A percentile compares a stretch with the other conserved stretches of the same genome.
Conservation (phyloP, 108 stramenopile species). For the Skeletonema menzelii region DNA sequence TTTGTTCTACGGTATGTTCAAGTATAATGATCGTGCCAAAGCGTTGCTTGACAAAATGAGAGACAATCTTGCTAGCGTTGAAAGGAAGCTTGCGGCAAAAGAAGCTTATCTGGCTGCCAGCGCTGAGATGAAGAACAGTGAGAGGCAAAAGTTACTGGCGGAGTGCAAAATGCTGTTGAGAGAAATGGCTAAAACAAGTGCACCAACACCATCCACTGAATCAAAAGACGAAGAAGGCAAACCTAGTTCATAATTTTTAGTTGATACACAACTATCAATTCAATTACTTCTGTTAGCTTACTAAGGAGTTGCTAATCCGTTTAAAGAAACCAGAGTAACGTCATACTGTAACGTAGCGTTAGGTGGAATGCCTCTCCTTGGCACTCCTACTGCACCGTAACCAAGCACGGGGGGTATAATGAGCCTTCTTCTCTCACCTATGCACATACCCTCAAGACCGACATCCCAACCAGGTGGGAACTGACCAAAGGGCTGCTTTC, state of each 20-base stretch:
- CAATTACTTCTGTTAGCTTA: slow-evolving; percentile 25
- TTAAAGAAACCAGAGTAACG: slow-evolving; percentile 77
- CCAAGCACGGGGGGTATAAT: slow-evolving; percentile 82
- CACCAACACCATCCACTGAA: neutral
- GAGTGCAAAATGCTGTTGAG: slow-evolving; percentile 86
- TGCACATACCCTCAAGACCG: slow-evolving; percentile 63
- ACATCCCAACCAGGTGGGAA: slow-evolving; percentile 86
- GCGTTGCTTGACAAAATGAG: slow-evolving; percentile 72
- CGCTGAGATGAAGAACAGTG: slow-evolving; percentile 86
- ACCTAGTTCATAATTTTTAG: neutral
- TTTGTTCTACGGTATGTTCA: slow-evolving; percentile 95
- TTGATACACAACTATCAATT: neutral
- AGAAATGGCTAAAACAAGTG: slow-evolving; percentile 62
- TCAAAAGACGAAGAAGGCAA: neutral
- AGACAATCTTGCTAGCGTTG: slow-evolving; percentile 90
- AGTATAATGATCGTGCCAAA: slow-evolving; percentile 85
- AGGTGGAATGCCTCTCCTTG: slow-evolving; percentile 79
- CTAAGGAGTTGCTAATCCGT: slow-evolving; percentile 83
- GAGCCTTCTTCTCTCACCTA: slow-evolving; percentile 78
- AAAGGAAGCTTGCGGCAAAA: slow-evolving; percentile 92
- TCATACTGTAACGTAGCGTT: slow-evolving; percentile 85
- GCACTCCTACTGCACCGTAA: slow-evolving; percentile 73
- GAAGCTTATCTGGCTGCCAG: slow-evolving; percentile 93
- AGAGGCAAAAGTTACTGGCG: slow-evolving; percentile 86
- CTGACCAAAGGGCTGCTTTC: slow-evolving; percentile 88